phyloP scores from a whole-genome alignment of 2,329 filamentous ascomycete genomes.

The Fusarium succisae region DNA sequence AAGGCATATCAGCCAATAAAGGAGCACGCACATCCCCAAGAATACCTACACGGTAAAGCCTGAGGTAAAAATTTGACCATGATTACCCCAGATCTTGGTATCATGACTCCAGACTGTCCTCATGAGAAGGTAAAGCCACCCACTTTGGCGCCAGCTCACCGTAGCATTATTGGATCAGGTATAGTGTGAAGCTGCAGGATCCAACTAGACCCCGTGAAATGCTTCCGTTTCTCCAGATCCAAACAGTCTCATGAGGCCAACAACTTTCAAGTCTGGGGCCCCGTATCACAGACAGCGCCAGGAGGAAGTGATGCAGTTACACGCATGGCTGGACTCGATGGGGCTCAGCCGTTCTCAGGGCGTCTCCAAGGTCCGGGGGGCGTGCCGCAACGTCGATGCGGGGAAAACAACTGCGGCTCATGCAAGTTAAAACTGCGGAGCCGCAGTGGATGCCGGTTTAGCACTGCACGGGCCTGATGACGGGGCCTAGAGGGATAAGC shows the following conservation, averaged over 20 bases:
- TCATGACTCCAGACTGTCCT: conserved; percentile 2
- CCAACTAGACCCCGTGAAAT: conserved; percentile 4
- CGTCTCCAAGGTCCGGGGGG: conserved; percentile 17
- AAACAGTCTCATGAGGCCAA: conserved; percentile 18
- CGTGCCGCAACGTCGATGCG: conserved; percentile 38
- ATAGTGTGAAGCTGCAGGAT: background rate
- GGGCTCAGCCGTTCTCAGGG: conserved; percentile 14
- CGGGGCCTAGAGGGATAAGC: conserved; percentile 33
- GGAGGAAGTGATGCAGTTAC: conserved; percentile 33
- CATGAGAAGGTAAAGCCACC: conserved; percentile 22
- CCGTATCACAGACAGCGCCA: conserved; percentile 37
- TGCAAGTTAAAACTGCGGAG: conserved; percentile 45
- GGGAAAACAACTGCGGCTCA: conserved; percentile 45
- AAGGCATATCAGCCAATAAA: conserved; percentile 21
- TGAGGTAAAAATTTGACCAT: conserved; percentile 10
- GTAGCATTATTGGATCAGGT: conserved; percentile 4
- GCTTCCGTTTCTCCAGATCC: conserved; percentile 23
- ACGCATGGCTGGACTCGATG: background rate
- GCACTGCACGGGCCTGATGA: conserved; percentile 27
- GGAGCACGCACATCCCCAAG: conserved; percentile 3
- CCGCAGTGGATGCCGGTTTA: conserved; percentile 41
- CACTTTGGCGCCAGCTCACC: background rate
- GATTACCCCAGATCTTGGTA: conserved; percentile 17
- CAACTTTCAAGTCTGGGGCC: conserved; percentile 36
- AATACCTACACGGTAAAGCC: conserved; percentile 9